A percentile compares a stretch with the other conserved stretches of the same genome.
These are phyloP conservation scores for Fusarium sp. DNA, from an alignment of 2,329 filamentous ascomycete species.

Conservation along the genomic window DNA sequence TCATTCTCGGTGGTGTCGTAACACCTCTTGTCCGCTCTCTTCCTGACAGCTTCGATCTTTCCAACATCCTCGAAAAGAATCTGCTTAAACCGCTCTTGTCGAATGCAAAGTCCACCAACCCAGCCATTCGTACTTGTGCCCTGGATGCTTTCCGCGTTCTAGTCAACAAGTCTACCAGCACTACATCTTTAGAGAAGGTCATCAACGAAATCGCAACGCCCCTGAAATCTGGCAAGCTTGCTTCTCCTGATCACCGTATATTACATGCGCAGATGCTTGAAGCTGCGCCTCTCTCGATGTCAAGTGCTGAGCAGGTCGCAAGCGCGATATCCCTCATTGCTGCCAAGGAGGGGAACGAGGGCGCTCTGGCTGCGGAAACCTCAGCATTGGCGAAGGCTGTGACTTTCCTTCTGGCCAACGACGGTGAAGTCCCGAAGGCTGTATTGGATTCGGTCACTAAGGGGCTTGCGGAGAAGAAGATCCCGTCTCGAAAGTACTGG, in stretches of 20 bases:
- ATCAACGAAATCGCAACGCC: conserved; percentile 83
- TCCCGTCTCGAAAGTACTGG: conserved; percentile 83
- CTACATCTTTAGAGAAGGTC: conserved; percentile 72
- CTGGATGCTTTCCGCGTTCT: conserved; percentile 79
- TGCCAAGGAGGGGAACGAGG: conserved; percentile 89
- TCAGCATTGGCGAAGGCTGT: conserved; percentile 76
- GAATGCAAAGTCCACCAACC: conserved; percentile 91
- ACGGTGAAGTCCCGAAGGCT: conserved; percentile 72
- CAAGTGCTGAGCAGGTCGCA: conserved; percentile 75
- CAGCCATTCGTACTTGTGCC: conserved; percentile 79
- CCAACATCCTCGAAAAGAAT: conserved; percentile 76
- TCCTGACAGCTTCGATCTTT: conserved; percentile 79
- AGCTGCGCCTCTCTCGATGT: conserved; percentile 69
- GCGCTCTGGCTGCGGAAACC: conserved; percentile 81
- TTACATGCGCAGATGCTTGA: conserved; percentile 86
- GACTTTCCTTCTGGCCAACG: conserved; percentile 71
- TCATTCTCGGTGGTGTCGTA: conserved; percentile 84
- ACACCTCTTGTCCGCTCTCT: conserved; percentile 79
- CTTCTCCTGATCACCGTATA: conserved; percentile 85
- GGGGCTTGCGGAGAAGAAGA: conserved; percentile 87
- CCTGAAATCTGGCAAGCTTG: conserved; percentile 85
- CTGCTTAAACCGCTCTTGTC: conserved; percentile 89
- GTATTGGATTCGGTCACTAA: conserved; percentile 81
- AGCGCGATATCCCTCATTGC: conserved; percentile 76
- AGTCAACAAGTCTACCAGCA: conserved; percentile 71